phyloP scores from a whole-genome alignment of 108 stramenopile genomes.

The Cyclostephanos invisitatus region DNA sequence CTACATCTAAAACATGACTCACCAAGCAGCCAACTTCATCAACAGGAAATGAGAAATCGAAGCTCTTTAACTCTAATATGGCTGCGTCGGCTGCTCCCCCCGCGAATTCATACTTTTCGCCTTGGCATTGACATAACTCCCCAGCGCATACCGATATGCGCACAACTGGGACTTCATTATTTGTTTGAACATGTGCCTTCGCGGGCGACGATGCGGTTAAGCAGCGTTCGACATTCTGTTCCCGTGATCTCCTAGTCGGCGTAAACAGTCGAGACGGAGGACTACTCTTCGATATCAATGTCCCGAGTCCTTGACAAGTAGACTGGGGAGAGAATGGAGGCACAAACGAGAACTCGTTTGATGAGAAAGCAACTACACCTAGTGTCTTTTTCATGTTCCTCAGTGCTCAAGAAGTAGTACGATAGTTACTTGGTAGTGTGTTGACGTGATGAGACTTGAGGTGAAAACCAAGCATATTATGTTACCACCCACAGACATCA shows the following conservation, averaged over 20 bases:
- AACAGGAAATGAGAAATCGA: slow-evolving; percentile 48
- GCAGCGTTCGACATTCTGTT: background rate
- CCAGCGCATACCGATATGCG: slow-evolving; percentile 54
- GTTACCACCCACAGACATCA: no score
- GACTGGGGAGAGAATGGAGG: slow-evolving; percentile 10
- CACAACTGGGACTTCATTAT: slow-evolving; percentile 27
- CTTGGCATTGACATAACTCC: slow-evolving; percentile 62
- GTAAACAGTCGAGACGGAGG: background rate
- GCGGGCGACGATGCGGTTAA: slow-evolving; percentile 7
- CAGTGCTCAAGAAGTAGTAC: no score
- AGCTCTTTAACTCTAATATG: slow-evolving; percentile 32
- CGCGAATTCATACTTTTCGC: slow-evolving; percentile 42
- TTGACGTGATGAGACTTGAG: no score
- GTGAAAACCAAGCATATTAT: no score
- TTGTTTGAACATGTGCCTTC: slow-evolving; percentile 10
- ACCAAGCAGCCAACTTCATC: slow-evolving; percentile 56
- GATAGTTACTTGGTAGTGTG: no score
- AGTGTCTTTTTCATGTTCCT: background rate
- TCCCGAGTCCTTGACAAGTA: background rate
- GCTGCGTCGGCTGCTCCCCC: slow-evolving; percentile 44
- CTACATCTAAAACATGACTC: background rate
- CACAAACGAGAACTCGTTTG: background rate
- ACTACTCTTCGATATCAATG: background rate
- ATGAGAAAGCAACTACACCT: background rate
- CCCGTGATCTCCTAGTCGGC: no score